A percentile compares a stretch with the other conserved stretches of the same genome.
These are phyloP conservation scores for Solanum chacoense DNA, from an alignment of 305 asterid species.

Conservation along the genomic window DNA sequence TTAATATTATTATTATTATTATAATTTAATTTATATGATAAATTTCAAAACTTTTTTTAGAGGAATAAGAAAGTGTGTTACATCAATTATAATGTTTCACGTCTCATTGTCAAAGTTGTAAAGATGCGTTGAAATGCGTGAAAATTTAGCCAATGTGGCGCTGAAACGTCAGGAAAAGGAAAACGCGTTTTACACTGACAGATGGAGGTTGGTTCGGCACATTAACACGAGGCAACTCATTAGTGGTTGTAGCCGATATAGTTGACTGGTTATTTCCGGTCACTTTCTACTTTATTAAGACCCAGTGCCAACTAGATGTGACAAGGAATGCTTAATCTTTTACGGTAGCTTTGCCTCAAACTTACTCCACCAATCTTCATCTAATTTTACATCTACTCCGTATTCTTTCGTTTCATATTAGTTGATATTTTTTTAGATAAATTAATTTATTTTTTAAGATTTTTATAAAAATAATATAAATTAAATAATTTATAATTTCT, in stretches of 20 bases:
- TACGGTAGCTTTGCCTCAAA: not conserved
- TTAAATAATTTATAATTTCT: no score
- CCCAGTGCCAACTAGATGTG: conserved; percentile 2
- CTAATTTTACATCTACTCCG: not conserved
- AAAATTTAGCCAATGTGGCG: not conserved
- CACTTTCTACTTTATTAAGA: not conserved
- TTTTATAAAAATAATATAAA: no score
- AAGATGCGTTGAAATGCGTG: not conserved
- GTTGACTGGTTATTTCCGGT: conserved; percentile 19
- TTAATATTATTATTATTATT: no score
- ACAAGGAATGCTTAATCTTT: not conserved
- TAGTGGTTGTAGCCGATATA: not conserved
- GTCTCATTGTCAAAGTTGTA: not conserved
- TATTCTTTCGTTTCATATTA: no score
- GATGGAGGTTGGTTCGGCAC: conserved; percentile 2
- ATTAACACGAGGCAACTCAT: not conserved
- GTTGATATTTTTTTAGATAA: no score
- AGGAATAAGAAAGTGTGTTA: not conserved
- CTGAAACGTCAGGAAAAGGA: conserved; percentile 4
- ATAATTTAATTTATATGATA: no score
- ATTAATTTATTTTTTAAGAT: no score
- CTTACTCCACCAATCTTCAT: conserved; percentile 6
- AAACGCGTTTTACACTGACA: conserved; percentile 3
- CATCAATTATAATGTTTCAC: not conserved
- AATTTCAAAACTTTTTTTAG: not conserved